These are phyloP conservation scores for Prinsepia uniflora DNA, from an alignment of 306 rosid species.

Conservation along the genomic window DNA sequence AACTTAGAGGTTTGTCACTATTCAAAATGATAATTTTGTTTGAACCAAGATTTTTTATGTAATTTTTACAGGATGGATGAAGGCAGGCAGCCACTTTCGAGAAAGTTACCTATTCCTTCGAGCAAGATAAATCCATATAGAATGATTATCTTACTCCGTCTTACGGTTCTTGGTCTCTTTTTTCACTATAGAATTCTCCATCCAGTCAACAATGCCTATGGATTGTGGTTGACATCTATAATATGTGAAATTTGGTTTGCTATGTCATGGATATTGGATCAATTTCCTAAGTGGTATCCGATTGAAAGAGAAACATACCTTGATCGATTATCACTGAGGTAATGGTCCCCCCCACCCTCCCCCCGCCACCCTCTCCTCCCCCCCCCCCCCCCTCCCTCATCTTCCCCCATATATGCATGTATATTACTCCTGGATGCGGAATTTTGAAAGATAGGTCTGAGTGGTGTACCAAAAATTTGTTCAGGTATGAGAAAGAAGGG, in stretches of 20 bases:
- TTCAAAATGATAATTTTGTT: too few species aligned
- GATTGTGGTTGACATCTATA: conserved; percentile 94
- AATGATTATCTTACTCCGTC: conserved; percentile 73
- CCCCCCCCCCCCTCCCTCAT: too few species aligned
- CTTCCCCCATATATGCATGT: too few species aligned
- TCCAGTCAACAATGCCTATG: conserved; percentile 92
- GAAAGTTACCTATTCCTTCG: conserved; percentile 76
- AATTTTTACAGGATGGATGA: conserved; percentile 83
- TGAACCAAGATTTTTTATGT: neutral
- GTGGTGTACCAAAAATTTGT: neutral
- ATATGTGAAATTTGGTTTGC: conserved; percentile 99
- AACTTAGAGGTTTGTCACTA: too few species aligned
- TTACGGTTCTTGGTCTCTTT: conserved; percentile 72
- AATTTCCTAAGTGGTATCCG: conserved; percentile 96
- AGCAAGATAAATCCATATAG: conserved; percentile 99
- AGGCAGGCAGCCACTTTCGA: conserved; percentile 93
- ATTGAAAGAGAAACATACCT: conserved; percentile 92
- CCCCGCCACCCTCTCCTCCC: too few species aligned
- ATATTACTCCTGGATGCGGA: too few species aligned
- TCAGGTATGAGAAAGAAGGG: conserved; percentile 97
- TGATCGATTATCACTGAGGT: conserved; percentile 86
- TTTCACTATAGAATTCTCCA: conserved; percentile 91
- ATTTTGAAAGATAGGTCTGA: too few species aligned
- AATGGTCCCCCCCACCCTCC: neutral
- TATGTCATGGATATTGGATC: conserved; percentile 93